Evolutionary conservation across 805 yeast species (phyloP).

Genomic region (Schizosaccharomyces cryophilus): DNA sequence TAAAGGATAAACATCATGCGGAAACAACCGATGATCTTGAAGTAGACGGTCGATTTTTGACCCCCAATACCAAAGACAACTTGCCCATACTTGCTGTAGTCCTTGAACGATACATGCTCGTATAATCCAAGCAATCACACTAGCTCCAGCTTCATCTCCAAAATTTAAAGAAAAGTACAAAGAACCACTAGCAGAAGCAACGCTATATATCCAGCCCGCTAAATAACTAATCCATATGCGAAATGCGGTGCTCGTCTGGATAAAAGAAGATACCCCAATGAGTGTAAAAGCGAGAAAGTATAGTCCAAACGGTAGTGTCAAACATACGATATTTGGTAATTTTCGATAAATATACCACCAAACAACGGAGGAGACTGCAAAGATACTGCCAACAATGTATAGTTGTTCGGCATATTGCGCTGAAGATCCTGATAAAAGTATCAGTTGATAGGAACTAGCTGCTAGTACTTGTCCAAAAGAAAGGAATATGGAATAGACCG

Average conservation of each 20-base stretch:
- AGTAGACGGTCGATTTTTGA: neutral
- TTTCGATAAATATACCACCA: constrained; percentile 1
- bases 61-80: constrained; percentile 1
- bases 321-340: neutral
- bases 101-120: constrained; percentile 2
- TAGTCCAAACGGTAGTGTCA: neutral
- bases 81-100: neutral
- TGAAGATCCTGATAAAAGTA: neutral
- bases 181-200: constrained; percentile 2
- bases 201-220: neutral
- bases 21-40: neutral
- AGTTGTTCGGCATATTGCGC: neutral
- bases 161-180: constrained; percentile 1
- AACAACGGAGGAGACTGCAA: neutral
- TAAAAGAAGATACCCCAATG: neutral
- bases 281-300: neutral
- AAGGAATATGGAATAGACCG: neutral
- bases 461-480: constrained; percentile 1
- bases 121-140: neutral
- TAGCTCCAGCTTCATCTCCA: constrained; percentile 1
- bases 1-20: neutral
- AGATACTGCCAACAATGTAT: neutral
- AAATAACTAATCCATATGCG: neutral
- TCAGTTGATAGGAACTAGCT: neutral
- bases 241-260: neutral